A percentile compares a stretch with the other conserved stretches of the same genome.
These are phyloP conservation scores for Fraxinus anomala DNA, from an alignment of 257 asterid species.

Conservation along the genomic window DNA sequence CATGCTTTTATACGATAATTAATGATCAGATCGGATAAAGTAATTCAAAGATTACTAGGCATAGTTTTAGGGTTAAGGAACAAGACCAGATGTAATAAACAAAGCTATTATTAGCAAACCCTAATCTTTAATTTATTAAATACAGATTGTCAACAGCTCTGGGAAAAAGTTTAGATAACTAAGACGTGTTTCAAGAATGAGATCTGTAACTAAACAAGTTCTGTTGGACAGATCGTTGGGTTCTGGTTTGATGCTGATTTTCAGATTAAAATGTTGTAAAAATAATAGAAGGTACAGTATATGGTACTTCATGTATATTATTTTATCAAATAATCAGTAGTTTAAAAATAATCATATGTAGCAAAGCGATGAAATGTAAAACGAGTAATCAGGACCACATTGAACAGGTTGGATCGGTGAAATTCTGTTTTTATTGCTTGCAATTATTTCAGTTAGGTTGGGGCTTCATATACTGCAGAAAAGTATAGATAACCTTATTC, in stretches of 20 bases:
- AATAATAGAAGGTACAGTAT: constrained; percentile 1
- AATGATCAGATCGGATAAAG: not conserved
- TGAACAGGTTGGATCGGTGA: too few relatives aligned
- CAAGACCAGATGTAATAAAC: constrained; percentile 18
- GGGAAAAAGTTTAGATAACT: not conserved
- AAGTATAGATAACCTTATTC: too few relatives aligned
- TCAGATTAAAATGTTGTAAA: constrained; percentile 23
- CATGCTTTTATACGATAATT: constrained; percentile 18
- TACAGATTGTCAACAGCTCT: constrained; percentile 8
- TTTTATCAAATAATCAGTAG: not conserved
- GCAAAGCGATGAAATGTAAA: too few relatives aligned
- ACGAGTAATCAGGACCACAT: not conserved
- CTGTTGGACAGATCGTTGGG: constrained; percentile 29
- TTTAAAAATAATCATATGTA: too few relatives aligned
- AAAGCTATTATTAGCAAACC: constrained; percentile 10
- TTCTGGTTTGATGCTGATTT: constrained; percentile 29
- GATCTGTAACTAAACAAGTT: constrained; percentile 30
- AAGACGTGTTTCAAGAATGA: not conserved
- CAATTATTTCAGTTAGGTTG: too few relatives aligned
- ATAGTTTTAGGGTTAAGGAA: constrained; percentile 39
- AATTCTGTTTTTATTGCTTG: too few relatives aligned
- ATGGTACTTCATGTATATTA: not conserved
- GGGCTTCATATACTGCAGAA: too few relatives aligned
- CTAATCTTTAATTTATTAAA: not conserved
- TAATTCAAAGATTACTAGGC: constrained; percentile 24